These are phyloP conservation scores for Musa itinerans DNA, from an alignment of 176 grass and related monocot genomes.

Conservation along the genomic window DNA sequence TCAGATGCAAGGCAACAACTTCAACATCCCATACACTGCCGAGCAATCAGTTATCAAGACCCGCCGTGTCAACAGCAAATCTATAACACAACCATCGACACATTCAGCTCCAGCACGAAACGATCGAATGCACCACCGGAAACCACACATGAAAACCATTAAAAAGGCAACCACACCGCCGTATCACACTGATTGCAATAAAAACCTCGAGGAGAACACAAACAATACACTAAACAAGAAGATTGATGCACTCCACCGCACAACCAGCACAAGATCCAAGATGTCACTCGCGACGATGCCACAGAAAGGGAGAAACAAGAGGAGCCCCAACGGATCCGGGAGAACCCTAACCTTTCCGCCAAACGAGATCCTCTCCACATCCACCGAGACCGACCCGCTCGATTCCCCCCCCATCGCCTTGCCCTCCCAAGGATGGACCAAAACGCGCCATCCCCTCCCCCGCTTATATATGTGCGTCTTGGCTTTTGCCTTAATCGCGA, in stretches of 20 bases:
- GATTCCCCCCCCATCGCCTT: slow-evolving; percentile 74
- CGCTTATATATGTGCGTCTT: not conserved
- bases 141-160: not conserved
- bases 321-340: not conserved
- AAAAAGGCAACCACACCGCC: not conserved
- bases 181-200: not conserved
- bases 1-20: not conserved
- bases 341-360: slow-evolving; percentile 64
- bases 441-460: not conserved
- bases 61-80: not conserved
- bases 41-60: too few relatives aligned
- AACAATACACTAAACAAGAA: not conserved
- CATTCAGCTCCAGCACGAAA: not conserved
- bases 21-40: too few relatives aligned
- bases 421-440: not conserved
- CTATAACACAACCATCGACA: not conserved
- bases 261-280: slow-evolving; percentile 11
- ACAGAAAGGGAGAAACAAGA: not conserved
- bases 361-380: slow-evolving; percentile 82
- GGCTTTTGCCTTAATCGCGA: not conserved
- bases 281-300: slow-evolving; percentile 14
- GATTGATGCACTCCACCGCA: not conserved
- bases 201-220: not conserved
- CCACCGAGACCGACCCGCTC: slow-evolving; percentile 73
- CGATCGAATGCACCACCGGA: not conserved